Evolutionary conservation across 148 eudicot species (phyloP).

Genomic region (Dysphania ambrosioides): DNA sequence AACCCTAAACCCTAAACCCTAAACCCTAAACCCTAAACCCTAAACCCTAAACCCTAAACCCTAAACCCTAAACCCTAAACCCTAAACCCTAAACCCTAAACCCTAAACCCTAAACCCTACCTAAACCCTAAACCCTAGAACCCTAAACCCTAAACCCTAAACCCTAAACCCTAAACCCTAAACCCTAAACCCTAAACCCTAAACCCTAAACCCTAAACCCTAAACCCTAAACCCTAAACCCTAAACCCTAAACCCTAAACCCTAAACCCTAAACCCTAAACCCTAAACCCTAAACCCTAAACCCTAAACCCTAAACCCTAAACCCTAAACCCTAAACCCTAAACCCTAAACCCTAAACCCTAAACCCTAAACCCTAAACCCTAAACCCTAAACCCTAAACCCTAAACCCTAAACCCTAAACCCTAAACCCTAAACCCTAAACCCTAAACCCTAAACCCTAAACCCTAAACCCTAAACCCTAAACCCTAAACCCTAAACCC

Average conservation of each 20-base stretch:
- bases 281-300: conserved; percentile 1
- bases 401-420: neutral
- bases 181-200: neutral
- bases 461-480: neutral
- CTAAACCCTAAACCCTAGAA: neutral
- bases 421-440: conserved; percentile 1
- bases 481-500: neutral
- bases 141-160: neutral
- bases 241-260: neutral
- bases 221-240: neutral
- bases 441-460: neutral
- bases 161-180: neutral
- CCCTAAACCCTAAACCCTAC: neutral
- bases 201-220: neutral
- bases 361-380: neutral
- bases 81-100: conserved; percentile 1
- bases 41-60: conserved; percentile 26
- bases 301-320: neutral
- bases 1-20: conserved; percentile 19
- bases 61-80: conserved; percentile 11
- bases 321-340: neutral
- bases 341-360: neutral
- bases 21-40: conserved; percentile 17
- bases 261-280: conserved; percentile 1
- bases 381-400: neutral